These are phyloP conservation scores for Penicillium sp. DNA, from an alignment of 2,329 filamentous ascomycete genomes.

Conservation along the genomic window DNA sequence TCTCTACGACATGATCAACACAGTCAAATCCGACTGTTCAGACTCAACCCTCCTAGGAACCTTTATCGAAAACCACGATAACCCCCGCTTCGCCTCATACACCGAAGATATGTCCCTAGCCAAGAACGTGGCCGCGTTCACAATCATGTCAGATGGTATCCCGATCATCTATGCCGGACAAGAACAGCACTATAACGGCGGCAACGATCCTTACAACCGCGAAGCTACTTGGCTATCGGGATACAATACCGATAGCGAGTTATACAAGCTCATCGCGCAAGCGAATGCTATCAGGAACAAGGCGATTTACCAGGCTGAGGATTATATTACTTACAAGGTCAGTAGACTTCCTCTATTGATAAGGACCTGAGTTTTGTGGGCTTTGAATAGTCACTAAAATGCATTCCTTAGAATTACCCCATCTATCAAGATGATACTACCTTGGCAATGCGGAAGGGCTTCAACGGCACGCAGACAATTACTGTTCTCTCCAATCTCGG, in stretches of 20 bases:
- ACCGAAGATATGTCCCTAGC: constrained; percentile 41
- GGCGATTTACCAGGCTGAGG: constrained; percentile 38
- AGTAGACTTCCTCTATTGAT: background rate
- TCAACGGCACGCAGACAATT: constrained; percentile 42
- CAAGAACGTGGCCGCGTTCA: constrained; percentile 63
- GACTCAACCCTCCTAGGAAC: constrained; percentile 42
- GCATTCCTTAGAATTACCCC: constrained; percentile 31
- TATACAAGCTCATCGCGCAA: constrained; percentile 51
- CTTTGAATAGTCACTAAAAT: background rate
- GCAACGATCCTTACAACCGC: constrained; percentile 50
- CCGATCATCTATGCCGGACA: constrained; percentile 67
- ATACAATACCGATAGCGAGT: constrained; percentile 48
- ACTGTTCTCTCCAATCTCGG: constrained; percentile 49
- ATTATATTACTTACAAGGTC: constrained; percentile 44
- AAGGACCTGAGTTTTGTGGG: too few relatives aligned
- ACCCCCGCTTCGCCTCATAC: constrained; percentile 53
- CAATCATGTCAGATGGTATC: constrained; percentile 61
- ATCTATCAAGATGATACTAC: constrained; percentile 47
- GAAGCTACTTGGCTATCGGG: constrained; percentile 59
- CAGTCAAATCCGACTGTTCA: constrained; percentile 36
- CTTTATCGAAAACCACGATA: constrained; percentile 63
- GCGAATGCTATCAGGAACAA: constrained; percentile 54
- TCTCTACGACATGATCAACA: constrained; percentile 22
- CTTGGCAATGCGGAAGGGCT: constrained; percentile 44
- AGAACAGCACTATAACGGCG: constrained; percentile 61